Percentiles rank a stretch among this genome's conserved stretches.
Evolutionary conservation across 163 green algal species (phyloP).

Genomic region (Coccomyxa subellipsoidea): DNA sequence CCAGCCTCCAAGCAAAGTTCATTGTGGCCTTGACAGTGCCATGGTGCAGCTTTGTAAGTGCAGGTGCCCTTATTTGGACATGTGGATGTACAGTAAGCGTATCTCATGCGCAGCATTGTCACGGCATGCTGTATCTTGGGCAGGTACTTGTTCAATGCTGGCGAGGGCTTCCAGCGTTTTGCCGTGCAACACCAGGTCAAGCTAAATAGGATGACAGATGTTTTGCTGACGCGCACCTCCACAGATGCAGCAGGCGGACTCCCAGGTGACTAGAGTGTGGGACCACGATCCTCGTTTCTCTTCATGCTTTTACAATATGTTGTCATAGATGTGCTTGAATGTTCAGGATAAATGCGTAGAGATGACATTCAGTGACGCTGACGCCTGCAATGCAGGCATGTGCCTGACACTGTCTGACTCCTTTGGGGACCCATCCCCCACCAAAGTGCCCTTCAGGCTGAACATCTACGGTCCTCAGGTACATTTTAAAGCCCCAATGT

Average conservation of each 20-base stretch:
- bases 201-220: conserved; percentile 54
- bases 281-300: too few species aligned
- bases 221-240: conserved; percentile 58
- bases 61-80: too few species aligned
- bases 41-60: too few species aligned
- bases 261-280: too few species aligned
- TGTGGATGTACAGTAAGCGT: too few species aligned
- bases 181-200: conserved; percentile 83
- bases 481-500: neutral
- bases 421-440: conserved; percentile 16
- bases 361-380: too few species aligned
- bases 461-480: conserved; percentile 48
- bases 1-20: too few species aligned
- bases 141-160: conserved; percentile 91
- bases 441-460: conserved; percentile 33
- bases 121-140: neutral
- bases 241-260: conserved; percentile 63
- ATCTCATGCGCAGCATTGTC: too few species aligned
- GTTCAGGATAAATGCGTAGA: too few species aligned
- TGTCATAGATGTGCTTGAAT: too few species aligned
- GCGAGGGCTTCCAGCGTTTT: conserved; percentile 91
- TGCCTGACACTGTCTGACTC: conserved; percentile 63
- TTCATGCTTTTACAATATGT: too few species aligned
- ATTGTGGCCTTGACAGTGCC: too few species aligned
- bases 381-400: conserved; percentile 36